Conservation (phyloP, 2,329 filamentous ascomycete genomes). For the Claviceps digitariae region DNA sequence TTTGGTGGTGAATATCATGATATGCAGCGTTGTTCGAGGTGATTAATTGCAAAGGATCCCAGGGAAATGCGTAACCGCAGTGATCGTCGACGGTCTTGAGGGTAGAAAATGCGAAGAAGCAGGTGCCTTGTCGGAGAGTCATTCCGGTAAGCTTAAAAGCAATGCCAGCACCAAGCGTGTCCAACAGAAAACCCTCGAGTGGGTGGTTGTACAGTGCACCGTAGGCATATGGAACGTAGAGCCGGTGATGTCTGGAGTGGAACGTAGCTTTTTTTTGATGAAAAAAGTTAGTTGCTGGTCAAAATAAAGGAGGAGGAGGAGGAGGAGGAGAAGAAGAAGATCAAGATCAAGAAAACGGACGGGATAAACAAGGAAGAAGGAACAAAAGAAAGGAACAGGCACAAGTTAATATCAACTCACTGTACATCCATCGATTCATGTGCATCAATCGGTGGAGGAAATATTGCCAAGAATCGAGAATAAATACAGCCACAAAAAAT, state of each 20-base stretch:
- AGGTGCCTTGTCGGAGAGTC: constrained; percentile 75
- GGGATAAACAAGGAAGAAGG: background rate
- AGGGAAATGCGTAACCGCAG: constrained; percentile 91
- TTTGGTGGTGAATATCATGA: constrained; percentile 97
- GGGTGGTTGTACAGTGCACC: constrained; percentile 96
- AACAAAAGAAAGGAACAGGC: background rate
- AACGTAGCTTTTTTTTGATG: constrained; percentile 49
- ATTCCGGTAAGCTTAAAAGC: constrained; percentile 71
- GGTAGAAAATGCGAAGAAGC: constrained; percentile 78
- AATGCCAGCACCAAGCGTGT: constrained; percentile 76
- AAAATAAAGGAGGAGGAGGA: constrained; percentile 10
- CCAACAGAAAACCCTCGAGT: constrained; percentile 82
- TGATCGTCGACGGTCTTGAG: constrained; percentile 98
- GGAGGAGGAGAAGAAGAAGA: too few species aligned
- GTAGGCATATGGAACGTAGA: constrained; percentile 96
- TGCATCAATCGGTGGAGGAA: constrained; percentile 96
- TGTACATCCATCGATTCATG: constrained; percentile 92
- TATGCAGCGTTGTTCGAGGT: constrained; percentile 94
- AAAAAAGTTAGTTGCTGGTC: background rate
- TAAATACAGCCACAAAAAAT: constrained; percentile 56
- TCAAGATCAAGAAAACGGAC: background rate
- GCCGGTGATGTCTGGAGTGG: constrained; percentile 88
- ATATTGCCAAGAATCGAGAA: constrained; percentile 97
- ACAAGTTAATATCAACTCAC: constrained; percentile 36
- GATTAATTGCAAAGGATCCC: constrained; percentile 82